Percentiles rank a stretch among this genome's conserved stretches.
Evolutionary conservation across 2,329 filamentous ascomycete genomes (phyloP).

Genomic region (Gnomoniopsis smithogilvyi): DNA sequence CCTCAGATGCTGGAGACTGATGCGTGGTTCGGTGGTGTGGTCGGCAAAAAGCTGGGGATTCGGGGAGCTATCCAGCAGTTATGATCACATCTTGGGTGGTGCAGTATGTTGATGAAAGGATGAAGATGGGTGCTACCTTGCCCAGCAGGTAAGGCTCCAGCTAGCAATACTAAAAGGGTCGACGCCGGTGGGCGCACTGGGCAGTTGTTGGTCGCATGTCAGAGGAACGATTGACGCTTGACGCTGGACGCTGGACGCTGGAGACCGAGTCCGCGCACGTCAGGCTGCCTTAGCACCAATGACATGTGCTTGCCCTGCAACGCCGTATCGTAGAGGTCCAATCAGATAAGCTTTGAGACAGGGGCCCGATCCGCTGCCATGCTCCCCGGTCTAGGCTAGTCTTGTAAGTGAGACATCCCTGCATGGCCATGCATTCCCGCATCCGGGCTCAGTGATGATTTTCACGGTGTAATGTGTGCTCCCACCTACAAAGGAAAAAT

Average conservation of each 20-base stretch:
- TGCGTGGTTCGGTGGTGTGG: not conserved
- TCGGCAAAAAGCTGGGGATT: not conserved
- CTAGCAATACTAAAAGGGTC: not conserved
- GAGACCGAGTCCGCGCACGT: too few relatives aligned
- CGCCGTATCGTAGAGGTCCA: slow-evolving; percentile 3
- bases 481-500: too few relatives aligned
- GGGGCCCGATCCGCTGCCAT: not conserved
- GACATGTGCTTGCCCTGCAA: not conserved
- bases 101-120: not conserved
- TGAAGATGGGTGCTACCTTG: not conserved
- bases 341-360: slow-evolving; percentile 8
- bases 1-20: too few relatives aligned
- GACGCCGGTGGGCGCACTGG: not conserved
- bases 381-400: not conserved
- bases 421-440: not conserved
- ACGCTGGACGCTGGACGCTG: too few relatives aligned
- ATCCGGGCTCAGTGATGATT: too few relatives aligned
- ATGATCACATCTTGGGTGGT: slow-evolving; percentile 12
- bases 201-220: not conserved
- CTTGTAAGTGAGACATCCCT: not conserved
- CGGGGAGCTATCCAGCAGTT: slow-evolving; percentile 10
- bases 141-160: not conserved
- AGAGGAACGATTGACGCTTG: not conserved
- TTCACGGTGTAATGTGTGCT: too few relatives aligned
- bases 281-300: too few relatives aligned